A percentile compares a stretch with the other conserved stretches of the same genome.
These are phyloP conservation scores for Fusarium euwallaceae DNA, from an alignment of 2,329 filamentous ascomycete genomes.

Conservation along the genomic window DNA sequence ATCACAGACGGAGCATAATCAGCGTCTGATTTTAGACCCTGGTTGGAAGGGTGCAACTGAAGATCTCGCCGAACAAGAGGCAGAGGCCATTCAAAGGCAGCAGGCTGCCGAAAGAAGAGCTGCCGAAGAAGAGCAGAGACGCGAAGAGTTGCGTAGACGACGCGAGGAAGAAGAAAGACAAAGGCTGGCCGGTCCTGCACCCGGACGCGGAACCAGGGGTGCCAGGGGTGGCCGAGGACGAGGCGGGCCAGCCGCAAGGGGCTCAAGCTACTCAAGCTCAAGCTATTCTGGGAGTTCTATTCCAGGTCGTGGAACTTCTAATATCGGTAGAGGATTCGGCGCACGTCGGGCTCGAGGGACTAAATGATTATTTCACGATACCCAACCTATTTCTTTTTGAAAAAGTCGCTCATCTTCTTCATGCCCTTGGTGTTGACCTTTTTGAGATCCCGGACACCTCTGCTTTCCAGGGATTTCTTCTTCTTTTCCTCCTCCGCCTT, in stretches of 20 bases:
- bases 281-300: conserved; percentile 47
- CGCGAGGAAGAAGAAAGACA: conserved; percentile 69
- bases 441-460: conserved; percentile 82
- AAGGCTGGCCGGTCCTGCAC: conserved; percentile 45
- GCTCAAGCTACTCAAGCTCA: conserved; percentile 44
- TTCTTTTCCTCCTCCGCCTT: conserved; percentile 92
- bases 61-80: conserved; percentile 88
- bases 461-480: conserved; percentile 80
- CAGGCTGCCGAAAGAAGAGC: conserved; percentile 83
- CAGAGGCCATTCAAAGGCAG: conserved; percentile 79
- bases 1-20: conserved; percentile 97
- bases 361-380: conserved; percentile 47
- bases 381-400: conserved; percentile 73
- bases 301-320: conserved; percentile 51
- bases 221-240: conserved; percentile 49
- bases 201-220: conserved; percentile 51
- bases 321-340: conserved; percentile 53
- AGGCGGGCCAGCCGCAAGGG: conserved; percentile 46
- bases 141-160: conserved; percentile 76
- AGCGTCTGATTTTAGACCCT: conserved; percentile 89
- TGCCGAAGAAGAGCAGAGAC: conserved; percentile 82
- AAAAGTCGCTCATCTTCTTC: conserved; percentile 98
- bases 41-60: conserved; percentile 90
- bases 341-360: conserved; percentile 52
- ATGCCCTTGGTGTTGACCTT: conserved; percentile 94